These are phyloP conservation scores for Tuber microsphaerosporum DNA, from an alignment of 495 filamentous ascomycete species.

Conservation along the genomic window DNA sequence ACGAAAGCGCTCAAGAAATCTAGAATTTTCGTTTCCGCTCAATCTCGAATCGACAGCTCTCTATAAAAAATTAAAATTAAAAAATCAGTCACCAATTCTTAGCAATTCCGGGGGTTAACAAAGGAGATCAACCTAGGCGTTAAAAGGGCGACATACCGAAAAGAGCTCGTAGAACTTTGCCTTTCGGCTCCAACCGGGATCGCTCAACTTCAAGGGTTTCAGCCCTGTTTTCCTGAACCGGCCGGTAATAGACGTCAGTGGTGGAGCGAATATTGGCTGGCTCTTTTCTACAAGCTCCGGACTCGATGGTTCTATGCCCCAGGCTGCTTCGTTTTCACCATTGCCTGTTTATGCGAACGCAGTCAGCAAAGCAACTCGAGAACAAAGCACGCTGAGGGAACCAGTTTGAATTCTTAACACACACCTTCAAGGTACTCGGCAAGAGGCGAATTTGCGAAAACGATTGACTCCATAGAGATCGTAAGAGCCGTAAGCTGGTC, in stretches of 20 bases:
- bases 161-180: constrained; percentile 37
- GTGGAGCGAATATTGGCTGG: constrained; percentile 21
- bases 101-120: constrained; percentile 9
- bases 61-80: constrained; percentile 35
- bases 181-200: constrained; percentile 30
- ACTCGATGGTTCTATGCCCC: constrained; percentile 44
- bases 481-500: constrained; percentile 13
- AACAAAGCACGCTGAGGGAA: constrained; percentile 13
- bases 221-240: constrained; percentile 28
- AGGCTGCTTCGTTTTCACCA: constrained; percentile 49
- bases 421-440: constrained; percentile 89
- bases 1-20: constrained; percentile 90
- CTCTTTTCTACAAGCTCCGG: constrained; percentile 22
- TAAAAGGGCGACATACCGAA: constrained; percentile 32
- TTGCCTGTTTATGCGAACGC: constrained; percentile 37
- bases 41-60: constrained; percentile 66
- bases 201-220: constrained; percentile 27
- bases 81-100: constrained; percentile 37
- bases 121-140: constrained; percentile 15
- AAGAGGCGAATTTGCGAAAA: constrained; percentile 84
- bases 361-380: constrained; percentile 21
- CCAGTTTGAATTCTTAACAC: constrained; percentile 40
- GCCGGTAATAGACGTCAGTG: constrained; percentile 43
- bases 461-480: constrained; percentile 74
- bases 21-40: constrained; percentile 70